These are phyloP conservation scores for Aspergillus sp. DNA, from an alignment of 2,329 filamentous ascomycete species.

Conservation along the genomic window DNA sequence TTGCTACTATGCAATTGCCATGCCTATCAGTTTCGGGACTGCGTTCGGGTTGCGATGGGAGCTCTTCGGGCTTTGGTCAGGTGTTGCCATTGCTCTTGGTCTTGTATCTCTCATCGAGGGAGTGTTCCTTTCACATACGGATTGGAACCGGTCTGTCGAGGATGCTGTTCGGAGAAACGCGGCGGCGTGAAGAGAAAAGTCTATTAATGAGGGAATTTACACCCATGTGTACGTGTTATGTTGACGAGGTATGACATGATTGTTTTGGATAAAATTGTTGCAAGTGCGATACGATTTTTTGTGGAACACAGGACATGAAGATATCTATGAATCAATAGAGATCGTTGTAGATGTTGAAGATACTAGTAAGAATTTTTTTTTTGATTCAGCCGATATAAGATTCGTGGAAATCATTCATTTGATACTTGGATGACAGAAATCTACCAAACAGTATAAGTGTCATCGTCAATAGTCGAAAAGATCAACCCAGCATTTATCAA, in stretches of 20 bases:
- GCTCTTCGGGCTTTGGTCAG: slow-evolving; percentile 77
- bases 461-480: slow-evolving; percentile 89
- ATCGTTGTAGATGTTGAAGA: not conserved
- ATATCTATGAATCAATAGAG: not conserved
- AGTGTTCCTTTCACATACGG: slow-evolving; percentile 55
- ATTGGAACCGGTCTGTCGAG: slow-evolving; percentile 61
- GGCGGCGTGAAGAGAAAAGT: slow-evolving; percentile 8
- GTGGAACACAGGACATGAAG: not conserved
- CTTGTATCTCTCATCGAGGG: slow-evolving; percentile 58
- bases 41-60: slow-evolving; percentile 77
- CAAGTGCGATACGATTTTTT: too few species aligned
- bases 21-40: slow-evolving; percentile 78
- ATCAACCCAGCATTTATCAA: slow-evolving; percentile 71
- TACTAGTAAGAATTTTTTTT: not conserved
- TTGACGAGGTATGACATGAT: not conserved
- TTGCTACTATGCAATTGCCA: slow-evolving; percentile 80
- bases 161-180: slow-evolving; percentile 60
- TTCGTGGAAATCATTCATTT: not conserved
- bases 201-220: not conserved
- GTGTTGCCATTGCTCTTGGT: slow-evolving; percentile 69
- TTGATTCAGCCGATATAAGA: not conserved
- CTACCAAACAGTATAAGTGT: slow-evolving; percentile 81
- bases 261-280: too few species aligned
- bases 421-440: not conserved
- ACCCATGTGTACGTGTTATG: not conserved